Base-by-base conservation (phyloP, 2,329 filamentous ascomycete species). In the Pseudogymnoascus sp. region DNA sequence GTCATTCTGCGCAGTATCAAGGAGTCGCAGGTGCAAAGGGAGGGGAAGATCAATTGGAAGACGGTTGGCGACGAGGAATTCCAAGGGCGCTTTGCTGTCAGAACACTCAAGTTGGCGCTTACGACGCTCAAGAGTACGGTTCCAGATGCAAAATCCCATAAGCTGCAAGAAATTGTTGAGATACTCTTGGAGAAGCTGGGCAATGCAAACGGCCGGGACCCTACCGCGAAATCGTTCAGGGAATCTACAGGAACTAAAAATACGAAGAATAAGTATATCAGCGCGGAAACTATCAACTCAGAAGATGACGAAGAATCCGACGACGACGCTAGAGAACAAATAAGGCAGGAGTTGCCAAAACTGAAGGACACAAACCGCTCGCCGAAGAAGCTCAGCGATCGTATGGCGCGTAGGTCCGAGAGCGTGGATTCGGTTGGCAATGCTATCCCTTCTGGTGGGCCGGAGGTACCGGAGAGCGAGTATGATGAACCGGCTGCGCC, bases 21-120 rank as follows among this genome's bases (percentile, higher is more conserved):
- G 6, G 74, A 76, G 12, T 76, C 74, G 2, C 73, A 73, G 1
- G 78, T 75, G 1, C 68, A 70, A 7, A 71, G 66, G 0, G 82
- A 84, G 61, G 67, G 70, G 7, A 79, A 79, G 56, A 82, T 85
- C 42, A 77, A 77, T 0, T 86, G 83, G 83, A 67, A 70, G 37
- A 74, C 70, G 23, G 70, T 84, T 25, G 75, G 77, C 5, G 73
- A 79, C 62, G 75, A 76, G 40, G 66, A 70, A 5, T 78, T 77
- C 62, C 74, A 77, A 42, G 69, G 68, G n/a, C 74, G 70, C 34
- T 79, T 76, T 73, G 67, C 66, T 28, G 63, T 64, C 10, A 69
- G 70, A 61, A 69, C 70, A 23, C 62, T 70, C 36, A 73, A 68
- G 56, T 60, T 71, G 23, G 71, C 69, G 31, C 73, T 69, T 64